These are phyloP conservation scores for Pilaira anomala DNA, from an alignment of 192 early-diverging fungal species.

Conservation along the genomic window DNA sequence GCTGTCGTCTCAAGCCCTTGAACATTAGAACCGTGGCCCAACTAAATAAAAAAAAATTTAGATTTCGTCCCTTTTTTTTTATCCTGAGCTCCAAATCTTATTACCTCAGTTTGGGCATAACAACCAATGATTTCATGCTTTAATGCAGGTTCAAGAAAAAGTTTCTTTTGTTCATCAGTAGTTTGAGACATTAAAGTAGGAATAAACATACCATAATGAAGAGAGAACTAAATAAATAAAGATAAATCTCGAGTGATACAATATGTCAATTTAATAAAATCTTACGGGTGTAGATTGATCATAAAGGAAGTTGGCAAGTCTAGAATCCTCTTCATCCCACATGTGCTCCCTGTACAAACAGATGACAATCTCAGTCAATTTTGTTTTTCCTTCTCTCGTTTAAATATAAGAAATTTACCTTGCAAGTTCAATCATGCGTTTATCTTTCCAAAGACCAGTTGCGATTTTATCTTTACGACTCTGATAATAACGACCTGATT, in stretches of 20 bases:
- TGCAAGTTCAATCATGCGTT: slow-evolving; percentile 59
- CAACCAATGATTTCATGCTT: slow-evolving; percentile 79
- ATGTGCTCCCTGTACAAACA: slow-evolving; percentile 41
- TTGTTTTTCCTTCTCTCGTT: no score
- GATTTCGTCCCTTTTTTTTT: not conserved
- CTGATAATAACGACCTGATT: slow-evolving; percentile 66
- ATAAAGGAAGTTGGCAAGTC: slow-evolving; percentile 47
- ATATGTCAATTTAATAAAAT: not conserved
- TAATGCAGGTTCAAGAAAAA: slow-evolving; percentile 71
- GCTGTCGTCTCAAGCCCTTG: slow-evolving; percentile 88
- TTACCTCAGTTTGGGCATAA: slow-evolving; percentile 78
- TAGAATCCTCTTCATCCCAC: slow-evolving; percentile 50
- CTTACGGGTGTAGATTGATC: slow-evolving; percentile 60
- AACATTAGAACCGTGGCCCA: slow-evolving; percentile 74
- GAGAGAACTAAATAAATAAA: slow-evolving; percentile 46
- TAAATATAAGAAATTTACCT: slow-evolving; percentile 36
- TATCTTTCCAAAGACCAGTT: slow-evolving; percentile 56
- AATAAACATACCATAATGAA: slow-evolving; percentile 82
- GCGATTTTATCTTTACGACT: slow-evolving; percentile 66
- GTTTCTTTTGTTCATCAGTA: slow-evolving; percentile 74
- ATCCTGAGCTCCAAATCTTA: not conserved
- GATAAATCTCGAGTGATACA: not conserved
- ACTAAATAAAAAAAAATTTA: slow-evolving; percentile 12
- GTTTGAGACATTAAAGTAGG: slow-evolving; percentile 73
- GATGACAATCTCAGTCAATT: not conserved